Evolutionary conservation across 805 yeast species (phyloP), one percentile per base, ranked within the genome.

Genomic region (Saccharomycopsis babjevae): DNA sequence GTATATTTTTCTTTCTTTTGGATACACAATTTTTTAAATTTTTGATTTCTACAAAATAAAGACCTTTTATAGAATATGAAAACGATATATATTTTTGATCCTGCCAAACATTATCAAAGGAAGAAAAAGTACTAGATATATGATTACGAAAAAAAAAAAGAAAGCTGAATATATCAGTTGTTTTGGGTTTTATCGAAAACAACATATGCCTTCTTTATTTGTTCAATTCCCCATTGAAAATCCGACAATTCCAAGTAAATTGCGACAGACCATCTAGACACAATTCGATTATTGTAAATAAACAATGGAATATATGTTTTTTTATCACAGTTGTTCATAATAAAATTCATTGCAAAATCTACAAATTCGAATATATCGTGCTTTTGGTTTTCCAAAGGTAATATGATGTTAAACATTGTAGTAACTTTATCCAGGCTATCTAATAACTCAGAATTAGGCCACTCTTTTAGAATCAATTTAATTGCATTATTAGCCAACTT

Each of bases 241-340:
- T 86, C 91, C 5, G 72, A 72, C 16, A 79, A 65, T 55, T 83
- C 86, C 63, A 82, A 79, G 69, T 83, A 86, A 8, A 83, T 71
- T 66, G 83, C 87, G 30, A 84, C 84, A 59, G 85, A 79, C 64
- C 83, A 80, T 63, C 93, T 76, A 30, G 74, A 71, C 71, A 73
- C 79, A 34, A 77, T 54, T 36, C 66, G 65, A 1, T 72, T 78
- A 40, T 77, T 72, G 67, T 81, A 83, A 54, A 70, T 64, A 1
- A 67, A 68, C 38, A 77, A 64, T 5, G 83, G 88, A 36, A 82
- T 74, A 66, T 72, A 81, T 0, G 85, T 79, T n/a, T 77, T 75
- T 58, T 73, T 65, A 18, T 75, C 69, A 4, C 63, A 57, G 54
- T 69, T 58, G 6, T 46, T 46, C 28, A 25, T 2, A 57, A 72